Evolutionary conservation across 192 early-diverging fungal species (phyloP), one percentile per base, ranked within the genome.

Genomic region (Neocallimastix lanati): DNA sequence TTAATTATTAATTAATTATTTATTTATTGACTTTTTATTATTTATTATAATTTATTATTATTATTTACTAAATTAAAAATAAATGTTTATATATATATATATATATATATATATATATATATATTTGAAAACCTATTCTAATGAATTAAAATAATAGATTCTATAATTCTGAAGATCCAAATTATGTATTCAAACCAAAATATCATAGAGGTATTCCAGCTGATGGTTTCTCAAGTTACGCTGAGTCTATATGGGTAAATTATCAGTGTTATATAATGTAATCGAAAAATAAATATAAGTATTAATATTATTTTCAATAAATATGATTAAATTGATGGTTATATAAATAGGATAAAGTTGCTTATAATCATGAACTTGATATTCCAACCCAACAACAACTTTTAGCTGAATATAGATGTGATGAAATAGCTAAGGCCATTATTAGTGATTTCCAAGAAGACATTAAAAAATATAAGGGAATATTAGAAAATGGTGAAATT

Each of bases 371-470:
- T 80, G 98, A 99, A 80, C 86, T 99, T 79, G 98, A 99, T 87
- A 87, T 99, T 37, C 98, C 98, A 9, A 98, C 96, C 6, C 98
- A 99, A 83, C 97, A 98, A 86, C 94, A 98, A 84, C 84, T 99
- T 76, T 88, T 99, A 77, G 98, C 98, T 29, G 96, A 98, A 87
- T 98, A 94, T 85, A 92, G 98, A 77, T 99, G 98, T 83, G 98
- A 99, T 78, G 98, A 99, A 84, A 98, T 99, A 83, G 90, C 93
- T 29, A 89, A 84, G 15, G n/a, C n/a, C n/a, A n/a, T n/a, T n/a
- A 91, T 94, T 84, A 90, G 87, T 16, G 83, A 83, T 12, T 98
- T 98, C 83, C 80, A 82, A n/a, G 86, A 85, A 76, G 85, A 88
- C 16, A 84, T 95, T 36, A 89, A 88, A 50, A 81, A 83, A 28